phyloP scores from a whole-genome alignment of 257 asterid species.

The Capsicum rhomboideum region DNA sequence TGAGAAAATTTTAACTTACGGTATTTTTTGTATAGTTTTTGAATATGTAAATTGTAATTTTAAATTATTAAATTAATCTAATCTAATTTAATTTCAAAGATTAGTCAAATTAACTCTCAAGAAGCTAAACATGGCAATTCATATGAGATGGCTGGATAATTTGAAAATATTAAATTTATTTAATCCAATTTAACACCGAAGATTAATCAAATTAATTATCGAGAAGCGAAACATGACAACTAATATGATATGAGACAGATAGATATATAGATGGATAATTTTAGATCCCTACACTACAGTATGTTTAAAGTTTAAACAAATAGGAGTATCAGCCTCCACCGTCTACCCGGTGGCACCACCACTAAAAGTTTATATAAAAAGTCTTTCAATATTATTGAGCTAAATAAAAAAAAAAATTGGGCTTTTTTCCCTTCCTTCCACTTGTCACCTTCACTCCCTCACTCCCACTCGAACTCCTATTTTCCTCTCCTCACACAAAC shows the following conservation, averaged over 20 bases:
- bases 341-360: too few relatives aligned
- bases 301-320: too few relatives aligned
- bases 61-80: background rate
- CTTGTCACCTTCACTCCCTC: slow-evolving; percentile 41
- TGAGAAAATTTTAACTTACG: background rate
- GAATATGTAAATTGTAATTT: background rate
- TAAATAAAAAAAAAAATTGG: background rate
- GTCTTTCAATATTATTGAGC: slow-evolving; percentile 16
- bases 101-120: background rate
- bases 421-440: slow-evolving; percentile 36
- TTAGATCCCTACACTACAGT: background rate
- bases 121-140: too few relatives aligned
- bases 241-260: too few relatives aligned
- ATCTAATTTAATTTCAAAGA: background rate
- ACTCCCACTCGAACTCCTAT: slow-evolving; percentile 37
- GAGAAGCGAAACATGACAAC: background rate
- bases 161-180: too few relatives aligned
- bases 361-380: slow-evolving; percentile 10
- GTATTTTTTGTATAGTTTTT: background rate
- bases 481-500: slow-evolving; percentile 42
- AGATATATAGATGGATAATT: background rate
- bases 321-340: too few relatives aligned
- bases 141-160: too few relatives aligned
- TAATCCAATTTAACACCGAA: too few relatives aligned
- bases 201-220: too few relatives aligned